Percentiles rank a stretch among this genome's conserved stretches.
These are phyloP conservation scores for Candida sp. DNA, from an alignment of 1,139 yeast species.

Conservation along the genomic window DNA sequence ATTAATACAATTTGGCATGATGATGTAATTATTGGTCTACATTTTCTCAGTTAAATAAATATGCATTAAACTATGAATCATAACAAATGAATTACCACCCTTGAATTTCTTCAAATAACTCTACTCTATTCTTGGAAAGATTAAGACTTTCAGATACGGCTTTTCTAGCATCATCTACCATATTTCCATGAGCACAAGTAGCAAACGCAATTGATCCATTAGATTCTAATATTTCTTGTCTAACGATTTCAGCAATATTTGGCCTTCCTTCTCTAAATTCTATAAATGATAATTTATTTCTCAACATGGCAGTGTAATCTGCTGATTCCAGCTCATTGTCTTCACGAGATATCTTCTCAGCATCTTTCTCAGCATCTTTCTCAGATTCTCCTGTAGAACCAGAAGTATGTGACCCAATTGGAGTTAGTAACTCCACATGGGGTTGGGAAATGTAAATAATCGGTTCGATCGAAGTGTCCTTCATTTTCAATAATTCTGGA, in stretches of 20 bases:
- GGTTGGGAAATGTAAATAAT: constrained; percentile 39
- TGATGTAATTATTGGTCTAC: too few relatives aligned
- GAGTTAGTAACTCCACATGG: constrained; percentile 9
- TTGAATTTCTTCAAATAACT: constrained; percentile 40
- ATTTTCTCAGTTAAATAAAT: too few relatives aligned
- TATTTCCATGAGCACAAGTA: constrained; percentile 39
- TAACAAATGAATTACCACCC: constrained; percentile 23
- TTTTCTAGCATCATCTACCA: constrained; percentile 38
- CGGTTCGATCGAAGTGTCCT: constrained; percentile 19
- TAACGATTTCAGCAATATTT: constrained; percentile 29
- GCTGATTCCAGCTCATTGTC: constrained; percentile 10
- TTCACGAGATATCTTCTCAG: constrained; percentile 6
- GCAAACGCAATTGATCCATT: constrained; percentile 33
- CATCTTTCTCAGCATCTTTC: constrained; percentile 13
- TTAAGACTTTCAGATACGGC: constrained; percentile 27
- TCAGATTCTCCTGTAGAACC: constrained; percentile 7
- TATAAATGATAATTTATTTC: constrained; percentile 17
- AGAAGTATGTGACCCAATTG: constrained; percentile 7
- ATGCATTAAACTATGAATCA: not conserved
- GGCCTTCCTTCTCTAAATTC: constrained; percentile 42
- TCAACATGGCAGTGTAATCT: constrained; percentile 14
- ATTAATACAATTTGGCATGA: too few relatives aligned
- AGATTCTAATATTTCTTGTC: constrained; percentile 24
- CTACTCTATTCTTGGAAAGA: constrained; percentile 29
- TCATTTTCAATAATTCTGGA: constrained; percentile 33